Conservation (phyloP, 129 eudicot genomes). For the Pseudognaphalium luteoalbum region DNA sequence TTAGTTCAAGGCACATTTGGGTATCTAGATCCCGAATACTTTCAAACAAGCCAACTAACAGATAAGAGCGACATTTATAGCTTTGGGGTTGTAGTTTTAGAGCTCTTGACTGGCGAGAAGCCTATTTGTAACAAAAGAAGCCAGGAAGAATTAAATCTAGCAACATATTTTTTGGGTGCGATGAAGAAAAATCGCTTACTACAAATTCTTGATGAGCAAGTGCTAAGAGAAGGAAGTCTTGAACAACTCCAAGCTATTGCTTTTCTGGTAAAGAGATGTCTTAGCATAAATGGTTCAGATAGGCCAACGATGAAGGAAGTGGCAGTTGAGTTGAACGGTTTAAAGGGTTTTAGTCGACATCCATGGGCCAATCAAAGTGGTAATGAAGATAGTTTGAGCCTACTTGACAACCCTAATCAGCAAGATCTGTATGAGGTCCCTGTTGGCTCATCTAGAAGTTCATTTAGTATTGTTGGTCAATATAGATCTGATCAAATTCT, state of each 20-base stretch:
- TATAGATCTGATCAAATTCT: background rate
- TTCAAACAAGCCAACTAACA: constrained; percentile 14
- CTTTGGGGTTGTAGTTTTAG: constrained; percentile 44
- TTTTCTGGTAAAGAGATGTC: constrained; percentile 8
- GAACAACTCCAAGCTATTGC: constrained; percentile 48
- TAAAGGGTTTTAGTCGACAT: background rate
- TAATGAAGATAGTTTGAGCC: background rate
- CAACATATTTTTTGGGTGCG: constrained; percentile 41
- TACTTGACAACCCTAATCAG: background rate
- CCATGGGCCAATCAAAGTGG: background rate
- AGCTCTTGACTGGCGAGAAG: constrained; percentile 37
- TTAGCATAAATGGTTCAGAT: background rate
- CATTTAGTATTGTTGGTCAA: too few relatives aligned
- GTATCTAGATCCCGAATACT: constrained; percentile 64
- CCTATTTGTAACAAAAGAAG: constrained; percentile 41
- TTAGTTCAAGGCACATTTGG: constrained; percentile 63
- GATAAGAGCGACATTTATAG: constrained; percentile 52
- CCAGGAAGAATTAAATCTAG: constrained; percentile 41
- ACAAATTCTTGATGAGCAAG: constrained; percentile 36
- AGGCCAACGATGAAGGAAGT: constrained; percentile 5
- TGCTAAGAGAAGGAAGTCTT: constrained; percentile 33
- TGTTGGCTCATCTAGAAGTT: background rate
- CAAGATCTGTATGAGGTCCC: background rate
- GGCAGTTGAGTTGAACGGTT: background rate
- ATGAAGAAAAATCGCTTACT: constrained; percentile 40